Evolutionary conservation across 176 grass and related monocot species (phyloP), one percentile per base, ranked within the genome.

Genomic region (Tillandsia leiboldiana): DNA sequence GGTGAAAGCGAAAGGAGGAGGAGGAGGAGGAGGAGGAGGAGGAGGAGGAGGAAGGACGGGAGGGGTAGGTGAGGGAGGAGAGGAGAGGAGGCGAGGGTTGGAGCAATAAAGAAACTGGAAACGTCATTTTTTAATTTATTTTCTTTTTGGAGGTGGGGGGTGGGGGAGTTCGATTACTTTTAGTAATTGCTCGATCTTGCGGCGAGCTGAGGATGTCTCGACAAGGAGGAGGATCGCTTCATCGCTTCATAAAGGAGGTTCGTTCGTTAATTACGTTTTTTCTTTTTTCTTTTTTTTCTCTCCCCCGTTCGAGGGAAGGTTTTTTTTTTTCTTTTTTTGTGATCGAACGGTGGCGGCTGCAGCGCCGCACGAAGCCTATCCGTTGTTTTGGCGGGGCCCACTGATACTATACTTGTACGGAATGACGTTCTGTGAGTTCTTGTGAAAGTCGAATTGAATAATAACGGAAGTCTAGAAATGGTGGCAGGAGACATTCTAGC

Each of bases 341-440:
- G 29, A 42, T 42, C 33, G 33, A 42, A 23, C 10, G 12, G 12
- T 20, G 73, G 51, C n/a, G 54, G 10, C 22, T 12, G 26, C 76
- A 27, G 20, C 64, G 6, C 85, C 85, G 71, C 85, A 70, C 76
- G 49, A 14, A 57, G 5, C 85, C 72, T 83, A 87, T 80, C 84
- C 5, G 33, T 49, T 63, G 67, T 33, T 69, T 53, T 17, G 33
- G 33, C 33, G 33, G 33, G 33, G 33, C 33, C 33, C 33, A 72
- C 2, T 18, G 28, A 12, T 2, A 69, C n/a, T 51, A 49, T 1
- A 49, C 53, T 20, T 10, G 26, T 24, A 24, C 24, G 24, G 11
- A 13, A 63, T 63, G 76, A 0, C 53, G 42, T 63, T 18, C 50
- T 12, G 17, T 12, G 17, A 64, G 48, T 77, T 80, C 64, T 73